Base-by-base conservation (phyloP, 495 filamentous ascomycete species). In the Friedmanniomyces simplex region DNA sequence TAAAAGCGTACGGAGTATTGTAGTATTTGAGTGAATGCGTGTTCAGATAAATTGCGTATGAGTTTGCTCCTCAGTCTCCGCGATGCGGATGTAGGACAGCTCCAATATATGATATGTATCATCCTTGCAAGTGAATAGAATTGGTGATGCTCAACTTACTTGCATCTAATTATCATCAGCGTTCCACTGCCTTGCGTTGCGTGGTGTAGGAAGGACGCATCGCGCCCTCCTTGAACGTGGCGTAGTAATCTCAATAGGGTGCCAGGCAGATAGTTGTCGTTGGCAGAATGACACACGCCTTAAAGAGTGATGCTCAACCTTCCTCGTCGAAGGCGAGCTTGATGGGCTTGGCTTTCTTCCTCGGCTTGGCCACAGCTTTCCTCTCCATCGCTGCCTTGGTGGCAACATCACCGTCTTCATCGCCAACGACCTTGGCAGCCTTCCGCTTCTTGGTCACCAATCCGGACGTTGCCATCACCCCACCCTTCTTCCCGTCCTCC, bases 301-400 rank as follows among this genome's bases (percentile, higher is more conserved):
- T 32, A 25, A 20, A 28, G 26, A 45, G 2, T 18, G 36, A 22
- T 18, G 20, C 28, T 62, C 54, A 52, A 12, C 49, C 59, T 6
- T 67, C 61, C 30, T 68, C 66, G 34, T 60, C 67, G 53, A 73
- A 73, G 0, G 71, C 71, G 7, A 73, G 63, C 58, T 72, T 72
- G 58, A 71, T 56, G 14, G 63, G 43, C 54, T 73, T 73, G n/a
- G 63, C 54, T 54, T 70, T 73, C 66, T 73, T 73, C 58, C 67
- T 71, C 14, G 71, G 70, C 51, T 70, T 70, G 4, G 51, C 41
- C 8, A 34, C 18, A 25, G 55, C 47, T 50, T 60, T 58, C n/a
- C n/a, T 20, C 10, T 16, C 16, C 4, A 18, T 28, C 16, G 57
- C 62, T 21, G 37, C 61, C 20, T 42, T 47, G 16, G n/a, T 26